Evolutionary conservation across 2,329 filamentous ascomycete species (phyloP).

Genomic region (Arthrobotrys pseudoclavata): DNA sequence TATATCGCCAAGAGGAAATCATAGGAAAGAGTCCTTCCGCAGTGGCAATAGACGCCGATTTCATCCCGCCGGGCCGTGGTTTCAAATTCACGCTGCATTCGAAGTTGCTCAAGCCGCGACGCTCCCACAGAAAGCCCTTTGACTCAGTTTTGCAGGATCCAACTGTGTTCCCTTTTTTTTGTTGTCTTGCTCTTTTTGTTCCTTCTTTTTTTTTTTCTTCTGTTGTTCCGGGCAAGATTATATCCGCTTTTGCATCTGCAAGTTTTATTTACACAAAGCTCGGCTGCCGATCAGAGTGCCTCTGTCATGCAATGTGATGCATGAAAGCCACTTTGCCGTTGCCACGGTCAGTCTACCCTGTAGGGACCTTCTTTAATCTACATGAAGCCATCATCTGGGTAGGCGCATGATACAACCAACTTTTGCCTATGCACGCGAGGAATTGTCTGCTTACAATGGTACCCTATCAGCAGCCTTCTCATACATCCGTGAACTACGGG

Average conservation of each 20-base stretch:
- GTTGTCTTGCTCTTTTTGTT: neutral
- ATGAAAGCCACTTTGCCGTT: constrained; percentile 55
- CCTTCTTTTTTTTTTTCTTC: neutral
- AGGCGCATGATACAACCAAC: constrained; percentile 18
- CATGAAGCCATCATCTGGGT: constrained; percentile 20
- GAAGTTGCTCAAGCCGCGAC: neutral
- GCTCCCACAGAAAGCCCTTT: neutral
- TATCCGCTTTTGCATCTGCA: constrained; percentile 30
- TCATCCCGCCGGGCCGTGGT: neutral
- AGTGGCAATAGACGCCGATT: neutral
- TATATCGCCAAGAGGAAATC: neutral
- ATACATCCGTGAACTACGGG: constrained; percentile 8
- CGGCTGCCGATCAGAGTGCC: constrained; percentile 38
- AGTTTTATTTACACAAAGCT: constrained; percentile 29
- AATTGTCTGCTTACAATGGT: constrained; percentile 7
- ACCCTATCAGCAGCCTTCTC: constrained; percentile 10
- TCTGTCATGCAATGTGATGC: constrained; percentile 35
- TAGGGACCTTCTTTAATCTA: constrained; percentile 28
- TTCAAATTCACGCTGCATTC: neutral
- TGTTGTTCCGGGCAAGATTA: neutral
- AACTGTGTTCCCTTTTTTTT: neutral
- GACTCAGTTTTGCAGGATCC: neutral
- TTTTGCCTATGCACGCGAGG: constrained; percentile 32
- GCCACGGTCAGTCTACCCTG: constrained; percentile 41
- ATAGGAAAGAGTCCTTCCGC: neutral